Base-by-base conservation (phyloP, 1,139 yeast species). In the Barnettozyma hawaiiensis region DNA sequence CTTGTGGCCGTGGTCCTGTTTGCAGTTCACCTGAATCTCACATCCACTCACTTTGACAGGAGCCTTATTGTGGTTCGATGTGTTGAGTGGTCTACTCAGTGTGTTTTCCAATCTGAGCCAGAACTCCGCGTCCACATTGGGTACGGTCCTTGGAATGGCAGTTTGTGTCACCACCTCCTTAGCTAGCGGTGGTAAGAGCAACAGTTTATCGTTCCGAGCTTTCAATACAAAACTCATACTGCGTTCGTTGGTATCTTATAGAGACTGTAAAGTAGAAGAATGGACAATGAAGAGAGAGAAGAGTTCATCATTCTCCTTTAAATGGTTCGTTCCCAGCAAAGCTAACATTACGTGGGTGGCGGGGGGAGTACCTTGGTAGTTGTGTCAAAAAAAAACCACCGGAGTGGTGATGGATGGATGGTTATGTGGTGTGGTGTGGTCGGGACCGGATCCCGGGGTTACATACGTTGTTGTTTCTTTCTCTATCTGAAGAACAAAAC, bases 131-230 rank as follows among this genome's bases (percentile, higher is more conserved):
- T 12, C 28, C 22, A 29, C 5, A 14, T 23, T 24, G 9, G 33
- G 37, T 4, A 11, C 24, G 19, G 26, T 21, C 9, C 21, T 12
- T 18, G 34, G 33, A 15, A 9, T n/a, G 6, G 33, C 10, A n/a
- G 23, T 28, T 11, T 28, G 20, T 23, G 20, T 18, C 14, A 35
- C 20, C n/a, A n/a, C n/a, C n/a, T n/a, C n/a, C 14, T 6, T 28
- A 12, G 35, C 5, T 10, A 40, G 10, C 11, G 42, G 42, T 23
- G 42, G 42, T 11, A 40, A 15, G 8, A 40, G 22, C 12, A 40
- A 27, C 10, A 40, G 34, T 23, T 34, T 40, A 18, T 40, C 28
- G 21, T 40, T 18, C 6, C 18, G 10, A 16, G 42, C 26, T 24
- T 35, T 35, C 14, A 40, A 27, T 2, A 35, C 18, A 11, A 29